phyloP scores from a whole-genome alignment of 768 basidiomycete species.

The Chiua virens region DNA sequence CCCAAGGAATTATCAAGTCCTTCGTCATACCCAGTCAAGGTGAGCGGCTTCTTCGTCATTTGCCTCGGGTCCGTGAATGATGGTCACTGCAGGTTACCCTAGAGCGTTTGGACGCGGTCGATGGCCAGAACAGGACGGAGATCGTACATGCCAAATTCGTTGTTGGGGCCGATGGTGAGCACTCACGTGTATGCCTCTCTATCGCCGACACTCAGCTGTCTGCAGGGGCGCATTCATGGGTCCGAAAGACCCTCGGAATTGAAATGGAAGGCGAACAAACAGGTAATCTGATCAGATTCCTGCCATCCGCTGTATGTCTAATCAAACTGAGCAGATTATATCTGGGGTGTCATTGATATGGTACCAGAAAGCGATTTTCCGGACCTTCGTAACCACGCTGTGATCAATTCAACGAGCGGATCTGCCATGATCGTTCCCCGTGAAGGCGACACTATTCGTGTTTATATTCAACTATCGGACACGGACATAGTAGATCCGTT shows the following conservation, averaged over 20 bases:
- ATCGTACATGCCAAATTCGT: slow-evolving; percentile 35
- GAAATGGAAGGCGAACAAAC: slow-evolving; percentile 49
- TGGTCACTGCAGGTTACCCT: slow-evolving; percentile 21
- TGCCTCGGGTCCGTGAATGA: not conserved
- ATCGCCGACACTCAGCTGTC: not conserved
- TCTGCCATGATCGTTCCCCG: slow-evolving; percentile 76
- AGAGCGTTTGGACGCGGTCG: slow-evolving; percentile 22
- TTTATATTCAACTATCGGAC: slow-evolving; percentile 69
- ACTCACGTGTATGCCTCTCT: not conserved
- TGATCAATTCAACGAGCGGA: slow-evolving; percentile 67
- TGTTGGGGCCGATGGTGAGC: slow-evolving; percentile 36
- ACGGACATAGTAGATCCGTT: slow-evolving; percentile 42
- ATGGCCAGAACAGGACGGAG: slow-evolving; percentile 32
- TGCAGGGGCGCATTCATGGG: slow-evolving; percentile 47
- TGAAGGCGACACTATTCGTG: slow-evolving; percentile 62
- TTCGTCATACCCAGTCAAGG: slow-evolving; percentile 34
- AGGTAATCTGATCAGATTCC: slow-evolving; percentile 25
- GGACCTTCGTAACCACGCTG: slow-evolving; percentile 64
- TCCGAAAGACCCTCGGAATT: slow-evolving; percentile 43
- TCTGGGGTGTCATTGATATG: slow-evolving; percentile 86
- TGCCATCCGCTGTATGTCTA: not conserved
- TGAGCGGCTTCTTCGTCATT: not conserved
- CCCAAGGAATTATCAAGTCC: slow-evolving; percentile 34
- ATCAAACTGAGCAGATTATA: slow-evolving; percentile 47
- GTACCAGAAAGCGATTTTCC: slow-evolving; percentile 72